These are phyloP conservation scores for Fusarium newnesense DNA, from an alignment of 2,329 filamentous ascomycete species.

Conservation along the genomic window DNA sequence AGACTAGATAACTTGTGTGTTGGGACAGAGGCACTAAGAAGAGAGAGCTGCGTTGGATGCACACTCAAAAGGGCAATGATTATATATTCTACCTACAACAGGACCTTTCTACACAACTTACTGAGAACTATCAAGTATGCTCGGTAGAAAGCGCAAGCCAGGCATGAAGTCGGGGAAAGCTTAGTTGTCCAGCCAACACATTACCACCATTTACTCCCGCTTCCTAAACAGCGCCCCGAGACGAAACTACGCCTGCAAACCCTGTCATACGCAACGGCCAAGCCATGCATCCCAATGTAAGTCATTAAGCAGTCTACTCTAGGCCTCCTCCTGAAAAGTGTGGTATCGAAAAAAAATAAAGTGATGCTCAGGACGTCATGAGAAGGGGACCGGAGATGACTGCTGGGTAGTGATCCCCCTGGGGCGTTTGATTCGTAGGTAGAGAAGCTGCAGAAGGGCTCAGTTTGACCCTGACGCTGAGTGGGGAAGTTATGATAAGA, in stretches of 20 bases:
- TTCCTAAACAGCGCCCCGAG: slow-evolving; percentile 16
- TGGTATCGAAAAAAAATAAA: slow-evolving; percentile 53
- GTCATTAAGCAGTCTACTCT: slow-evolving; percentile 51
- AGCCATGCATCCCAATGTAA: slow-evolving; percentile 37
- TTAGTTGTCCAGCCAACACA: slow-evolving; percentile 11
- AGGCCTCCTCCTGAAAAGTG: slow-evolving; percentile 44
- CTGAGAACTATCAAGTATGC: slow-evolving; percentile 2
- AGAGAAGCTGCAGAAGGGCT: slow-evolving; percentile 16
- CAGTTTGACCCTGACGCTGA: slow-evolving; percentile 21
- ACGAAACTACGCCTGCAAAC: slow-evolving; percentile 5
- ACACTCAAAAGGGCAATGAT: slow-evolving; percentile 27
- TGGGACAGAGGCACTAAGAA: neutral
- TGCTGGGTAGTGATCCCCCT: slow-evolving; percentile 15
- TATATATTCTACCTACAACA: slow-evolving; percentile 44
- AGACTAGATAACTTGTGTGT: neutral
- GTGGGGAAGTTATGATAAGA: slow-evolving; percentile 25
- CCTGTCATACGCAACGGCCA: slow-evolving; percentile 4
- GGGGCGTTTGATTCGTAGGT: slow-evolving; percentile 11
- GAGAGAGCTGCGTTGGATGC: neutral
- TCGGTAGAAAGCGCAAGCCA: slow-evolving; percentile 23
- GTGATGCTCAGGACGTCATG: slow-evolving; percentile 33
- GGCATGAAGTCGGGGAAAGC: slow-evolving; percentile 23
- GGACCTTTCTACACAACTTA: slow-evolving; percentile 28
- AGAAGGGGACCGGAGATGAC: slow-evolving; percentile 14
- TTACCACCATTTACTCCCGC: slow-evolving; percentile 27